Base-by-base conservation (phyloP, 148 eudicot species). In the Heliosperma pusillum region DNA sequence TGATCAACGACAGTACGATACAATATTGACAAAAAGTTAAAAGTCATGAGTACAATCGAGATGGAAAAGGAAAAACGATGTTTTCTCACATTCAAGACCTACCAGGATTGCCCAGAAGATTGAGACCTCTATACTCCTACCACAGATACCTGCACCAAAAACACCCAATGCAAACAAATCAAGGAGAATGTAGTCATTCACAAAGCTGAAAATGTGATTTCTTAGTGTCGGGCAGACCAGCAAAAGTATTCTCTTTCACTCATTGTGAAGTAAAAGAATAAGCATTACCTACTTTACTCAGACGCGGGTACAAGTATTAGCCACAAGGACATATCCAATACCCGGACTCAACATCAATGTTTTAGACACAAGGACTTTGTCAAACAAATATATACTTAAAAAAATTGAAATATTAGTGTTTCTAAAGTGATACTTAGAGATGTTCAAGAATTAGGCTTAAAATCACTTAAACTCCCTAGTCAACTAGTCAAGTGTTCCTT, bases 61-160 rank as follows among this genome's bases (percentile, higher is more conserved):
- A n/a, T n/a, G 26, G 11, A 3, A 64, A 66, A 36, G 7, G 59
- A 25, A 69, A 67, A 55, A 44, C 47, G 1, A 44, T 67, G 71
- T 22, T 67, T 9, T 67, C 70, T 42, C 52, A 42, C 9, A n/a
- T 40, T 67, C n/a, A 10, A 10, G 77, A 21, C 42, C 29, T 27
- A 52, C 47, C 59, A 13, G 22, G 11, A 33, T 71, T 19, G 26
- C 36, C 70, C 60, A 29, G 63, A 3, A 66, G 25, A 53, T 6
- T 56, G 58, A 26, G 33, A 53, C 16, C 17, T 26, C 65, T 72
- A 65, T 44, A 76, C 66, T 21, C 58, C 72, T 55, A n/a, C 76
- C 81, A 72, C 1, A 78, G 30, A 66, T 78, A 36, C 76, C 81
- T 78, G 67, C n/a, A 78, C 19, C 11, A 72, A 55, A 64, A 42